phyloP scores from a whole-genome alignment of 345 rosid genomes.

The Acer yangbiense region DNA sequence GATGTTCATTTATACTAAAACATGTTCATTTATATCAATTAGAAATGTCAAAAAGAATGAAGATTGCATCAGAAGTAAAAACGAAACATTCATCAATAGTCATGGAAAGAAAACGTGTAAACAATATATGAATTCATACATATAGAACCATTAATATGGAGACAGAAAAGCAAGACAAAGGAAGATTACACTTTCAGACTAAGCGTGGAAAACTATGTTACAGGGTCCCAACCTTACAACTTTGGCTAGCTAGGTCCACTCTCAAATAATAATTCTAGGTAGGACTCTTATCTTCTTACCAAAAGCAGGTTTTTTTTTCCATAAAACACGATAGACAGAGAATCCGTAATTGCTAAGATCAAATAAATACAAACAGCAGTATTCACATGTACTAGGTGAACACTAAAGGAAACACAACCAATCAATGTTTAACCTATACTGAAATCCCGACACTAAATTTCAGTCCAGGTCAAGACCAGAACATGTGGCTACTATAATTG shows the following conservation, averaged over 20 bases:
- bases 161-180: not conserved
- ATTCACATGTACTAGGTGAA: not conserved
- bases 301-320: not conserved
- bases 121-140: not conserved
- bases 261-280: not conserved
- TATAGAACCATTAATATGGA: not conserved
- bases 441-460: not conserved
- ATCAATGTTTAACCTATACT: not conserved
- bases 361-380: not conserved
- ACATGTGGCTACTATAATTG: not conserved
- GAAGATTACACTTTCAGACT: not conserved
- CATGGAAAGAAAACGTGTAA: not conserved
- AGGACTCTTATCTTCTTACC: not conserved
- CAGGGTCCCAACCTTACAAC: not conserved
- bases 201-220: not conserved
- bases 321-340: not conserved
- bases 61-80: not conserved
- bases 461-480: not conserved
- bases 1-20: not conserved
- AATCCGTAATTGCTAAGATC: not conserved
- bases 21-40: not conserved
- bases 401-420: not conserved
- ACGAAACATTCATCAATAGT: not conserved
- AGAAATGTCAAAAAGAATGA: not conserved
- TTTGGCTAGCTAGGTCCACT: not conserved